Conservation (phyloP, 768 basidiomycete species). For the Pleurotus ostreatus region DNA sequence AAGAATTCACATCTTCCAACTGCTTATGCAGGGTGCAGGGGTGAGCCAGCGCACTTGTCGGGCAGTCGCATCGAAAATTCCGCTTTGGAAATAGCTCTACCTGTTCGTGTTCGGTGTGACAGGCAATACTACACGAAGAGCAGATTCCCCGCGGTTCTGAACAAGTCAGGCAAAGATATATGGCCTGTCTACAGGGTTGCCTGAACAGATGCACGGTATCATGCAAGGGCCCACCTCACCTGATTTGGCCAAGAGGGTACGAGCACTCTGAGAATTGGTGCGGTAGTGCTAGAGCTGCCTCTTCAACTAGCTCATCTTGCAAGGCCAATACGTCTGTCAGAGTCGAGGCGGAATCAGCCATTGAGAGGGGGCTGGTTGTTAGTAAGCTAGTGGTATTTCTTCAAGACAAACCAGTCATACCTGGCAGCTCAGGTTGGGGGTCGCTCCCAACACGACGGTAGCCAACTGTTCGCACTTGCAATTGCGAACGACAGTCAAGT, state of each 20-base stretch:
- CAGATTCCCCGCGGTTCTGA: conserved; percentile 43
- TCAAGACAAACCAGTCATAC: too few species aligned
- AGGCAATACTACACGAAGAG: conserved; percentile 81
- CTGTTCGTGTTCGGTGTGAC: conserved; percentile 85
- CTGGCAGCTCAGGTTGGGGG: too few species aligned
- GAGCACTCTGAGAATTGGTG: conserved; percentile 67
- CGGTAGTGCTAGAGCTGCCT: conserved; percentile 55
- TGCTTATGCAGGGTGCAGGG: conserved; percentile 59
- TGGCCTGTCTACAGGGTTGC: conserved; percentile 52
- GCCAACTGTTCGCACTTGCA: too few species aligned
- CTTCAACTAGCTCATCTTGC: conserved; percentile 45
- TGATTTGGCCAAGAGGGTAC: conserved; percentile 51
- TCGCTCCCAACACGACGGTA: too few species aligned
- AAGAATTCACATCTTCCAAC: conserved; percentile 48
- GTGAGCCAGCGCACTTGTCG: conserved; percentile 58
- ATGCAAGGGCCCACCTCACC: conserved; percentile 24
- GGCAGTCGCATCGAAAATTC: conserved; percentile 81
- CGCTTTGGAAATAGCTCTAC: conserved; percentile 85
- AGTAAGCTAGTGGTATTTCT: neutral
- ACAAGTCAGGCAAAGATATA: conserved; percentile 80
- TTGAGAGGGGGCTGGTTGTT: neutral
- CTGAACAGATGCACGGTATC: conserved; percentile 10
- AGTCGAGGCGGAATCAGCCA: neutral
- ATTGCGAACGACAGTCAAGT: too few species aligned
- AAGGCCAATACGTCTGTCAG: conserved; percentile 37